These are phyloP conservation scores for Globisporangium middletonii DNA, from an alignment of 352 stramenopile genomes.

Conservation along the genomic window DNA sequence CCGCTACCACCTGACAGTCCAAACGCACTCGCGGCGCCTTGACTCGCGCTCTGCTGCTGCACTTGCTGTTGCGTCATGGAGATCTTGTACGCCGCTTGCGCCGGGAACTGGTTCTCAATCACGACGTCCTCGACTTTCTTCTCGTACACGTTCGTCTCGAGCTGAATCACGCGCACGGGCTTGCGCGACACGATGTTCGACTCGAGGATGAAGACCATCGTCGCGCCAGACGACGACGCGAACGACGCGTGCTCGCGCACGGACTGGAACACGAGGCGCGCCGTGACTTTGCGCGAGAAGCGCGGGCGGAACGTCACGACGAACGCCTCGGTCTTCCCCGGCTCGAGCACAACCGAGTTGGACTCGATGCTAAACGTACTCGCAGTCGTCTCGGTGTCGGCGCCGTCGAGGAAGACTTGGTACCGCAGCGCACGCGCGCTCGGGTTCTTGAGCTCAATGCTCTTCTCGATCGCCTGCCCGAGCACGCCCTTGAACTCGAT, in stretches of 20 bases:
- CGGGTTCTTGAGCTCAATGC: conserved; percentile 92
- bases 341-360: conserved; percentile 66
- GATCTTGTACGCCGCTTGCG: conserved; percentile 63
- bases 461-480: conserved; percentile 86
- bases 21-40: too few species aligned
- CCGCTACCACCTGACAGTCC: too few species aligned
- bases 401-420: conserved; percentile 81
- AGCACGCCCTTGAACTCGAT: conserved; percentile 90
- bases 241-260: conserved; percentile 31
- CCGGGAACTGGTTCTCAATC: conserved; percentile 86
- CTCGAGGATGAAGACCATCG: conserved; percentile 89
- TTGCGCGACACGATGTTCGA: conserved; percentile 75
- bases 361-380: conserved; percentile 64
- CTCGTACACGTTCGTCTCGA: conserved; percentile 78
- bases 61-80: conserved; percentile 52
- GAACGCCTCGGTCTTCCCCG: conserved; percentile 65
- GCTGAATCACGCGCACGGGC: conserved; percentile 75
- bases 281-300: conserved; percentile 83
- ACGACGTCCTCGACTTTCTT: conserved; percentile 66
- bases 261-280: conserved; percentile 86
- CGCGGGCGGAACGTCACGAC: conserved; percentile 75
- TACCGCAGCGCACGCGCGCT: conserved; percentile 80
- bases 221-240: conserved; percentile 30
- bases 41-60: background rate
- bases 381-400: background rate